Base-by-base conservation (phyloP, 495 filamentous ascomycete genomes). In the Aspergillus coremiiformis region DNA sequence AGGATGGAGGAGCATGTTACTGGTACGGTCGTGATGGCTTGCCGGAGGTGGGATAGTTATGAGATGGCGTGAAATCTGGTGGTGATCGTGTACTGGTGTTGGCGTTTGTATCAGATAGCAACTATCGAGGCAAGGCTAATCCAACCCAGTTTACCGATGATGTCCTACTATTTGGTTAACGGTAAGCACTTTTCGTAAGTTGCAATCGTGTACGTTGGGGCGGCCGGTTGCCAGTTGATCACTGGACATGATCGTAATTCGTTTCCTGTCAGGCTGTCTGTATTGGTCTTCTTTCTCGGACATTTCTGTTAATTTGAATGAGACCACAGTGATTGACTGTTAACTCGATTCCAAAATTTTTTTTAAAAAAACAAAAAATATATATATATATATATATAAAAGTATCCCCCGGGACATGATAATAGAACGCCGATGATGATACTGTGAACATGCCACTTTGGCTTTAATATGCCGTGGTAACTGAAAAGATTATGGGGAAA, bases 1-100 rank as follows among this genome's bases (percentile, higher is more conserved):
- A 44, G 22, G 50, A 24, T 23, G 39, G 30, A 47, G 42, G 53
- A 21, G 56, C 48, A 52, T 41, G 51, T 43, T 48, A 30, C 49
- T 44, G 44, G 49, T 54, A 39, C 39, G 51, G 45, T 58, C 44
- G 51, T 54, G 39, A 47, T 20, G 32, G 39, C 35, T 48, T 54
- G 21, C 49, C 29, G 49, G 47, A 30, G 39, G 14, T 41, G 45
- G 30, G 41, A 29, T 7, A 6, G n/a, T 26, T 11, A 27, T 15
- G 24, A 26, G 29, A 23, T 24, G 39, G 33, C 5, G 37, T 44
- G 44, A 12, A 12, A 43, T n/a, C 24, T 17, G 30, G 30, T 22
- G 49, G 20, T 41, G 49, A 50, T 49, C 44, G 10, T 20, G 57
- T 33, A 24, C 32, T 35, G 32, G 32, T 35, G 46, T 44, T 42